Evolutionary conservation across 2,329 filamentous ascomycete species (phyloP).

Genomic region (Triangularia setosa): DNA sequence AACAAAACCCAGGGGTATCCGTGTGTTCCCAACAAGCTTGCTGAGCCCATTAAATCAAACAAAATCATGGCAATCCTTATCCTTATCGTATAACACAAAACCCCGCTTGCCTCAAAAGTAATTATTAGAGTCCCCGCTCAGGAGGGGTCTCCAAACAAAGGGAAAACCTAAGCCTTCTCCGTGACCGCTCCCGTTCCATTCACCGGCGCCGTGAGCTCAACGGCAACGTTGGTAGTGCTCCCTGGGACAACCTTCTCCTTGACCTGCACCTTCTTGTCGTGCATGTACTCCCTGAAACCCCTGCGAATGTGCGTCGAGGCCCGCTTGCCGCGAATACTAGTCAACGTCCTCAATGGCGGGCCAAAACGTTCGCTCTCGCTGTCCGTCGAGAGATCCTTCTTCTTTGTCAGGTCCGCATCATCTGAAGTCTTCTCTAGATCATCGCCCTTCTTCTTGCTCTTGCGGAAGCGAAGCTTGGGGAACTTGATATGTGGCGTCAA

Average conservation of each 20-base stretch:
- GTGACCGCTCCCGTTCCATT: background rate
- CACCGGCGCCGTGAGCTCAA: background rate
- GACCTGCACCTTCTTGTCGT: conserved; percentile 27
- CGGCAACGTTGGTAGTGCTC: conserved; percentile 8
- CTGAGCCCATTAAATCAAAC: background rate
- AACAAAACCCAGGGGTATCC: background rate
- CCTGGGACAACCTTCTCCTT: conserved; percentile 18
- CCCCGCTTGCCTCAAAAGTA: background rate
- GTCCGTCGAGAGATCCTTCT: conserved; percentile 10
- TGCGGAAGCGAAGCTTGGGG: conserved; percentile 21
- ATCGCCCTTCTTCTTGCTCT: conserved; percentile 12
- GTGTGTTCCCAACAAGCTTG: background rate
- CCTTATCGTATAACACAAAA: background rate
- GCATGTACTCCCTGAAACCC: conserved; percentile 27
- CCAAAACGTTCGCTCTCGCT: conserved; percentile 7
- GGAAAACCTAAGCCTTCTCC: background rate
- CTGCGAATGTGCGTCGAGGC: conserved; percentile 25
- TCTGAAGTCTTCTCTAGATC: conserved; percentile 9
- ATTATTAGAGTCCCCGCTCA: background rate
- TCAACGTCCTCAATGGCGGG: conserved; percentile 25
- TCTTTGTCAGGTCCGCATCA: background rate
- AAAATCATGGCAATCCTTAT: background rate
- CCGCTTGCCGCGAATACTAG: conserved; percentile 27
- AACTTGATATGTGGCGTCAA: conserved; percentile 22
- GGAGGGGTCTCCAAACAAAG: background rate